Percentiles rank a stretch among this genome's conserved stretches.
phyloP scores from a whole-genome alignment of 371 early-diverging fungal species.

The Zopfochytrium polystomum region DNA sequence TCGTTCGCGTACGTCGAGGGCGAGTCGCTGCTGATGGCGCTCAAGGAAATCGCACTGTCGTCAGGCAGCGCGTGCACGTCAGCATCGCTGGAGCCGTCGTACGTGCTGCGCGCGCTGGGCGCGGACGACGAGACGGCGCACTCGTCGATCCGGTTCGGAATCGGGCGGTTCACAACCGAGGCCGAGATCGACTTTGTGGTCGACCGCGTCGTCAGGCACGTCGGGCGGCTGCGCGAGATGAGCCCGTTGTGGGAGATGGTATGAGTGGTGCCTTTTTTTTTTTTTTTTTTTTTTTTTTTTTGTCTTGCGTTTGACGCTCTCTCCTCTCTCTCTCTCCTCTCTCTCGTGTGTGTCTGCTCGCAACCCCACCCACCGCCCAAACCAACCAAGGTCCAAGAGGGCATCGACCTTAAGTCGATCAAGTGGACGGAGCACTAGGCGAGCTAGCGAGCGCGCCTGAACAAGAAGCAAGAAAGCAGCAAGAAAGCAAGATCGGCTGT shows the following conservation, averaged over 20 bases:
- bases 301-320: neutral
- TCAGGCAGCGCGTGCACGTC: conserved; percentile 99
- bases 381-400: no score
- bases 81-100: conserved; percentile 98
- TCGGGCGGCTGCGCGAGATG: conserved; percentile 93
- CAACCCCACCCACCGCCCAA: no score
- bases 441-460: no score
- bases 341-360: no score
- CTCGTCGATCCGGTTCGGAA: conserved; percentile 96
- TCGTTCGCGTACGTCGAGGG: conserved; percentile 99
- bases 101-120: conserved; percentile 97
- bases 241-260: conserved; percentile 97
- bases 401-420: conserved; percentile 88
- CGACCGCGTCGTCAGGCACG: conserved; percentile 82
- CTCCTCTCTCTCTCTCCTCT: conserved; percentile 26
- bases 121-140: conserved; percentile 99
- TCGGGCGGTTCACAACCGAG: conserved; percentile 98
- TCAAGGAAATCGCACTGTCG: conserved; percentile 97
- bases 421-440: conserved; percentile 85
- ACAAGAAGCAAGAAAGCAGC: no score
- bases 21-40: conserved; percentile 98
- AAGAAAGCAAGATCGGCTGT: no score
- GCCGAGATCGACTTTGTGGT: conserved; percentile 93
- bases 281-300: neutral
- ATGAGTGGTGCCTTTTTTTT: neutral